These are phyloP conservation scores for Astrothelium macrocarpum DNA, from an alignment of 495 filamentous ascomycete genomes.

Conservation along the genomic window DNA sequence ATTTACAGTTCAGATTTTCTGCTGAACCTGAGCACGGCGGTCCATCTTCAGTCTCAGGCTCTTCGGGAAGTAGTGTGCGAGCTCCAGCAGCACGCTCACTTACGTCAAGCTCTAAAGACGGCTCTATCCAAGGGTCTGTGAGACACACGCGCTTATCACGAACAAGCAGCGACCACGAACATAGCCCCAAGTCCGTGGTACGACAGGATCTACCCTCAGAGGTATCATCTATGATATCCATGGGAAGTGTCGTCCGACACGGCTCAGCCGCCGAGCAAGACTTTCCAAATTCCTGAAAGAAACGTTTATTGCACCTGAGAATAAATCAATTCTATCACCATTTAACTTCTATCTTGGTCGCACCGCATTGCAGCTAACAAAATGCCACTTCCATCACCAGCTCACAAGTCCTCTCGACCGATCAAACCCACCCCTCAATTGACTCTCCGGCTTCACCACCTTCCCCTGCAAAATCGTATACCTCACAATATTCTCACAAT, in stretches of 20 bases:
- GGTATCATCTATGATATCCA: background rate
- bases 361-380: background rate
- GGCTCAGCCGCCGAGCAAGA: background rate
- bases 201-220: background rate
- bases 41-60: background rate
- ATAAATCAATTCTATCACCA: background rate
- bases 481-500: conserved; percentile 86
- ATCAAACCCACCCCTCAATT: conserved; percentile 88
- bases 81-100: background rate
- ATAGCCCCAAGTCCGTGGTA: background rate
- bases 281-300: background rate
- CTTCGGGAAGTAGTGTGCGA: background rate
- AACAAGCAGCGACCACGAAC: background rate
- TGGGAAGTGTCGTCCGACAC: background rate
- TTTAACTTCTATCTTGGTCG: too few species aligned
- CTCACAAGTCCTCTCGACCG: conserved; percentile 66
- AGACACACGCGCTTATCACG: background rate
- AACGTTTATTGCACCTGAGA: background rate
- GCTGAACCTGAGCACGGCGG: background rate
- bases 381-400: conserved; percentile 48
- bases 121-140: background rate
- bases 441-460: conserved; percentile 74
- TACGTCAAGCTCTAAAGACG: background rate
- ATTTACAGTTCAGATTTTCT: background rate
- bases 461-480: conserved; percentile 90